A percentile compares a stretch with the other conserved stretches of the same genome.
phyloP scores from a whole-genome alignment of 2,329 filamentous ascomycete genomes.

The Tolypocladium nubicola region DNA sequence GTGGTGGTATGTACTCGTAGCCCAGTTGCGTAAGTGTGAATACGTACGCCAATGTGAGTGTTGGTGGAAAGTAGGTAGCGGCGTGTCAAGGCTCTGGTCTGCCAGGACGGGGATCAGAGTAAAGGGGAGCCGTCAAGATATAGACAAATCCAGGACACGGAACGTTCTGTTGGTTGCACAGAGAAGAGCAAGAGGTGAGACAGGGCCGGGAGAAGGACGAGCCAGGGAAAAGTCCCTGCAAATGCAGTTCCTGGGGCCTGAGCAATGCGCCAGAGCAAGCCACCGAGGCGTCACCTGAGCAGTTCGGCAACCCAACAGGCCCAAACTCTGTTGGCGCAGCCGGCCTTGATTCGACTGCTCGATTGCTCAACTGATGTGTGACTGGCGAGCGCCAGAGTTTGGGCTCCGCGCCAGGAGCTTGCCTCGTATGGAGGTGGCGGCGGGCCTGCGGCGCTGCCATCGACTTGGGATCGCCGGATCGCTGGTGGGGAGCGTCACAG shows the following conservation, averaged over 20 bases:
- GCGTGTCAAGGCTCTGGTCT: too few relatives aligned
- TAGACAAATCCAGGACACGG: background rate
- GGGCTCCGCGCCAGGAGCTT: background rate
- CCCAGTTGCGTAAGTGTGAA: background rate
- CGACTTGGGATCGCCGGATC: background rate
- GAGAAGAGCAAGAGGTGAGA: background rate
- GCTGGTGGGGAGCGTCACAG: background rate
- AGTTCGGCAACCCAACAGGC: background rate
- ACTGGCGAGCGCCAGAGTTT: background rate
- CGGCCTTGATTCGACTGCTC: background rate
- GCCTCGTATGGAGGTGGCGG: background rate
- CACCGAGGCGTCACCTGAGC: background rate
- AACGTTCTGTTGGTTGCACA: background rate
- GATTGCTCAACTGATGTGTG: background rate
- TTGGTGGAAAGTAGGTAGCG: background rate
- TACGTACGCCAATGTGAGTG: too few relatives aligned
- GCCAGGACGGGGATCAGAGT: background rate
- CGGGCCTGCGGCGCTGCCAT: background rate
- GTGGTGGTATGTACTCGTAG: background rate
- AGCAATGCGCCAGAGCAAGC: background rate
- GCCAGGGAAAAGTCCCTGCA: background rate
- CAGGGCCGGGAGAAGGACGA: background rate
- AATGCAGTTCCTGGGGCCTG: background rate
- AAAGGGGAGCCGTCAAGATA: background rate
- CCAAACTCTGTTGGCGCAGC: background rate